Evolutionary conservation across 768 basidiomycete species (phyloP), one percentile per base, ranked within the genome.

Genomic region (Calocybe indica): DNA sequence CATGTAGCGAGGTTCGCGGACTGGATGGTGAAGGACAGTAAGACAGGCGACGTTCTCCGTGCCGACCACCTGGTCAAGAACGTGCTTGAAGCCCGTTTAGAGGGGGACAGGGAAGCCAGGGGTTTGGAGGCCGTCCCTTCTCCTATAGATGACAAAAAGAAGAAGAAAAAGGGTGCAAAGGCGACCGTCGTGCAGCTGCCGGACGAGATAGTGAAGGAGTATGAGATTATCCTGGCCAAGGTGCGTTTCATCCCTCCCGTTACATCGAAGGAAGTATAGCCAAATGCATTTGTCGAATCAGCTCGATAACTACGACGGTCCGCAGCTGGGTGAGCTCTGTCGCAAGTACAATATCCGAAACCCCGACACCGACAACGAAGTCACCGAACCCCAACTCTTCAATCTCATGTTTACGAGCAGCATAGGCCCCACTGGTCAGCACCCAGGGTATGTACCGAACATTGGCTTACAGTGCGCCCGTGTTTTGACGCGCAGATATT

Each of bases 341-440:
- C 74, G 75, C 40, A 85, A 80, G 55, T 72, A 91, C 68, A 74
- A 82, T 50, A 86, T 98, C 62, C 73, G 76, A 43, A 95, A 94
- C 62, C 95, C 95, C 1, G 90, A 89, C 53, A 95, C 94, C 1
- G 87, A 81, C 58, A 97, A 99, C 64, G 86, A 89, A 58, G 86
- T 98, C 30, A 76, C 85, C 40, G 92, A 94, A 62, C 96, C 96
- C 7, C 87, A 91, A 59, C 83, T 86, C 62, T 99, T 98, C 77
- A 99, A 98, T 69, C 80, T 98, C 60, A 98, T 99, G 96, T 98
- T 99, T 68, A 83, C 90, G 42, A 92, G 88, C 62, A 91, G 87
- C 68, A 97, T 99, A 60, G 96, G 95, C 14, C 95, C 95, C 10
- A 97, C 95, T 2, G 95, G 96, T 28, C 92, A 96, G 65, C 83